These are phyloP conservation scores for Venturia asperata DNA, from an alignment of 2,329 filamentous ascomycete species.

Conservation along the genomic window DNA sequence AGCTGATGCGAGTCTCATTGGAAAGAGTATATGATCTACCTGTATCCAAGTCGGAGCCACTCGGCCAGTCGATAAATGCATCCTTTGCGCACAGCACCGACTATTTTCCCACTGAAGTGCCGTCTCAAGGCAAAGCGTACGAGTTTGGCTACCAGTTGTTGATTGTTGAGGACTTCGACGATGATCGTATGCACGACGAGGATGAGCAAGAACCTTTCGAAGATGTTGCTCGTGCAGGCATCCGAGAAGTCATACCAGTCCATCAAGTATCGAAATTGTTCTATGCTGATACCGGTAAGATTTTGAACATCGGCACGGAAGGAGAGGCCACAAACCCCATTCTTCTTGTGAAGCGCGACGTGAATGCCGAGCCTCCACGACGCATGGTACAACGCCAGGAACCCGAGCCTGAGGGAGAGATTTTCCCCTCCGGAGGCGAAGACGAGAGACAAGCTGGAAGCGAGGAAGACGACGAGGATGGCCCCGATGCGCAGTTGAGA, in stretches of 20 bases:
- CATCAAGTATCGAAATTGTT: conserved; percentile 83
- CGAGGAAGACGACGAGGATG: conserved; percentile 33
- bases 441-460: conserved; percentile 36
- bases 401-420: conserved; percentile 28
- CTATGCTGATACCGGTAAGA: conserved; percentile 83
- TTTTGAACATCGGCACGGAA: conserved; percentile 71
- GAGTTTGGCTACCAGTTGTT: conserved; percentile 77
- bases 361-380: conserved; percentile 54
- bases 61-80: conserved; percentile 20
- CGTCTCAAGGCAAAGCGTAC: conserved; percentile 41
- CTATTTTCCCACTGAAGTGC: conserved; percentile 28
- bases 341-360: conserved; percentile 65
- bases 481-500: conserved; percentile 39
- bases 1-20: conserved; percentile 64
- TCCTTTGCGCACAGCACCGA: conserved; percentile 22
- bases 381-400: conserved; percentile 46
- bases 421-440: conserved; percentile 31
- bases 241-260: conserved; percentile 60
- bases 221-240: conserved; percentile 54
- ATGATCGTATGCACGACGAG: conserved; percentile 61
- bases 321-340: conserved; percentile 66
- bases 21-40: conserved; percentile 44
- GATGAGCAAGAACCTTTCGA: conserved; percentile 57
- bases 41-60: conserved; percentile 18
- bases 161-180: conserved; percentile 74